phyloP scores from a whole-genome alignment of 805 yeast species.

The Candida jianshihensis region DNA sequence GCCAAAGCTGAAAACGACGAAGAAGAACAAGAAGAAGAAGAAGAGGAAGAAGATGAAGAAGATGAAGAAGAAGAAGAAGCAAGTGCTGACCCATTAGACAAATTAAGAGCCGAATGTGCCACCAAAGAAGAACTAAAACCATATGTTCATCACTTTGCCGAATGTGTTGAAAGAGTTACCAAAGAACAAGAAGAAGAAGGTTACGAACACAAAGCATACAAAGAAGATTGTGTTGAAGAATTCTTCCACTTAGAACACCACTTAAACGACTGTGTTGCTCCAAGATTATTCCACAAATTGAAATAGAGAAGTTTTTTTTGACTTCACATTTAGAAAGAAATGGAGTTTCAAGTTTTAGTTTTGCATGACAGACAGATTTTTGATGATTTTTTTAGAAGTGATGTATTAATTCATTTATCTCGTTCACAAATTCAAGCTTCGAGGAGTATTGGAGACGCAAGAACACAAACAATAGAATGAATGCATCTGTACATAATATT shows the following conservation, averaged over 20 bases:
- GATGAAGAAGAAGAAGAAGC: constrained; percentile 69
- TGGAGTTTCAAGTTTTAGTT: no score
- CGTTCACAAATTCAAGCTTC: no score
- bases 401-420: no score
- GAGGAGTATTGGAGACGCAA: no score
- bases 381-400: no score
- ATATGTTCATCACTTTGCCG: constrained; percentile 82
- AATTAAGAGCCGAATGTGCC: constrained; percentile 60
- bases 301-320: constrained; percentile 37
- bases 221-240: constrained; percentile 98
- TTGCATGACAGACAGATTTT: no score
- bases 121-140: constrained; percentile 61
- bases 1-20: constrained; percentile 68
- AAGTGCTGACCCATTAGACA: constrained; percentile 58
- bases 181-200: constrained; percentile 78
- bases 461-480: not conserved
- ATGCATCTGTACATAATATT: not conserved
- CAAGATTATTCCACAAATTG: constrained; percentile 80
- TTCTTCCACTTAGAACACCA: constrained; percentile 96
- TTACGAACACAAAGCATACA: constrained; percentile 71
- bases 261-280: constrained; percentile 85
- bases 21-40: constrained; percentile 26
- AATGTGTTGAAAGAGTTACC: constrained; percentile 93
- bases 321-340: not conserved
- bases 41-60: constrained; percentile 51